These are phyloP conservation scores for Oidium heveae DNA, from an alignment of 2,329 filamentous ascomycete genomes.

Conservation along the genomic window DNA sequence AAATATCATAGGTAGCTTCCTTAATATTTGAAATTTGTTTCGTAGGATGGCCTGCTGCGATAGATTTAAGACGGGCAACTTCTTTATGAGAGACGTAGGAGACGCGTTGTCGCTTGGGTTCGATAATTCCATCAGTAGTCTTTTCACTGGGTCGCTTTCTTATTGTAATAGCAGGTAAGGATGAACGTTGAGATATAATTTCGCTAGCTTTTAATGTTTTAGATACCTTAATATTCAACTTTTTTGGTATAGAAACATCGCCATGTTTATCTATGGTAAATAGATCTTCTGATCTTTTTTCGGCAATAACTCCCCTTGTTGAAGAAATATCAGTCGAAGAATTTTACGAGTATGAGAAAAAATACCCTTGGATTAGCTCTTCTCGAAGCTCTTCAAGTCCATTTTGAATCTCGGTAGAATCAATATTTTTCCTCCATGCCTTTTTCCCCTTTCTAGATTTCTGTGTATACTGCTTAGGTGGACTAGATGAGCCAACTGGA, in stretches of 20 bases:
- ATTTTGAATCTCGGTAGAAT: conserved; percentile 61
- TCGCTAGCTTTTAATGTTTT: conserved; percentile 78
- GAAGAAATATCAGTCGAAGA: conserved; percentile 3
- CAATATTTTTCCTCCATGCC: conserved; percentile 95
- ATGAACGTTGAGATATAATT: conserved; percentile 66
- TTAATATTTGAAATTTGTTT: conserved; percentile 18
- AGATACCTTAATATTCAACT: conserved; percentile 33
- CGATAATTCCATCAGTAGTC: conserved; percentile 46
- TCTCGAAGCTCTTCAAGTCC: conserved; percentile 68
- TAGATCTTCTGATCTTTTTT: conserved; percentile 60
- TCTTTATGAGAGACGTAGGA: conserved; percentile 72
- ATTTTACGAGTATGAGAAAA: conserved; percentile 1
- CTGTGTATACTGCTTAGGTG: conserved; percentile 45
- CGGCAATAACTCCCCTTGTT: conserved; percentile 54
- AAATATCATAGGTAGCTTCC: conserved; percentile 56
- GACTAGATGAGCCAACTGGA: neutral
- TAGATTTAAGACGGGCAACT: conserved; percentile 46
- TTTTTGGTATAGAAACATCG: conserved; percentile 37
- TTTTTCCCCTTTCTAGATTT: conserved; percentile 93
- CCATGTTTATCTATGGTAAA: conserved; percentile 63
- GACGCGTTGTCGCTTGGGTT: conserved; percentile 47
- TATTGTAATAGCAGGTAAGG: conserved; percentile 50
- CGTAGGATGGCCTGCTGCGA: conserved; percentile 46
- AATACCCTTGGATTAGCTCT: conserved; percentile 71
- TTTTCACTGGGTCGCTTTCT: conserved; percentile 52